phyloP scores from a whole-genome alignment of 2,329 filamentous ascomycete genomes.

The Triangularia setosa region DNA sequence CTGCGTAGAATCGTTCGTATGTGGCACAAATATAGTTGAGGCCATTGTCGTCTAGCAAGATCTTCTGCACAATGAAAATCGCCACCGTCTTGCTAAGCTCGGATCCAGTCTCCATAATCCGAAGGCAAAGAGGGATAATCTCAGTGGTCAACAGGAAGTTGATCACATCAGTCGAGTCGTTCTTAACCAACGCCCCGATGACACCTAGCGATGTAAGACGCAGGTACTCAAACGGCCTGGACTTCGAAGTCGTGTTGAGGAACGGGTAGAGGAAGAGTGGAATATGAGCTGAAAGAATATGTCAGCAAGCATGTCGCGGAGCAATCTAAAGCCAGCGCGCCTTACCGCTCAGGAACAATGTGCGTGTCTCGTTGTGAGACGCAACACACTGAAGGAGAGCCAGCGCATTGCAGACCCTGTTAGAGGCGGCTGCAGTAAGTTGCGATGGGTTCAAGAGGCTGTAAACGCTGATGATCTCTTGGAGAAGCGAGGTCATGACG shows the following conservation, averaged over 20 bases:
- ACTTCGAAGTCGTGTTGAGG: slow-evolving; percentile 97
- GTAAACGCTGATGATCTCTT: slow-evolving; percentile 99
- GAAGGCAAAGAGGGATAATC: slow-evolving; percentile 93
- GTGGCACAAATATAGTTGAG: slow-evolving; percentile 98
- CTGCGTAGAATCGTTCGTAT: slow-evolving; percentile 96
- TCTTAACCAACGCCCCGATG: slow-evolving; percentile 96
- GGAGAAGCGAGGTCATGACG: slow-evolving; percentile 95
- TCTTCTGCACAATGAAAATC: slow-evolving; percentile 99
- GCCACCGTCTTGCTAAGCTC: slow-evolving; percentile 98
- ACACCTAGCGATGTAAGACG: slow-evolving; percentile 93
- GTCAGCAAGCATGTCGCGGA: slow-evolving; percentile 12
- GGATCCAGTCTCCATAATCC: slow-evolving; percentile 98
- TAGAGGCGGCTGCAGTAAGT: slow-evolving; percentile 93
- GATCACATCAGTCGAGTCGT: slow-evolving; percentile 97
- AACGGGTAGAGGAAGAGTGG: slow-evolving; percentile 97
- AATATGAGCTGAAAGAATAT: slow-evolving; percentile 69
- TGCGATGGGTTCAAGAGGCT: slow-evolving; percentile 94
- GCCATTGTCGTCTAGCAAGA: slow-evolving; percentile 91
- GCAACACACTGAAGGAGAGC: slow-evolving; percentile 95
- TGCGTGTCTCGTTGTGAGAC: slow-evolving; percentile 93
- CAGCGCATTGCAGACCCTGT: slow-evolving; percentile 94
- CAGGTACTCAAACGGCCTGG: slow-evolving; percentile 93
- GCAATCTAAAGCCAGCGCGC: neutral
- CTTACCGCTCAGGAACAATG: slow-evolving; percentile 86
- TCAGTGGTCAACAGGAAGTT: slow-evolving; percentile 98